A percentile compares a stretch with the other conserved stretches of the same genome.
Conservation (phyloP, 305 asterid species). For the Fraxinus sp. region DNA sequence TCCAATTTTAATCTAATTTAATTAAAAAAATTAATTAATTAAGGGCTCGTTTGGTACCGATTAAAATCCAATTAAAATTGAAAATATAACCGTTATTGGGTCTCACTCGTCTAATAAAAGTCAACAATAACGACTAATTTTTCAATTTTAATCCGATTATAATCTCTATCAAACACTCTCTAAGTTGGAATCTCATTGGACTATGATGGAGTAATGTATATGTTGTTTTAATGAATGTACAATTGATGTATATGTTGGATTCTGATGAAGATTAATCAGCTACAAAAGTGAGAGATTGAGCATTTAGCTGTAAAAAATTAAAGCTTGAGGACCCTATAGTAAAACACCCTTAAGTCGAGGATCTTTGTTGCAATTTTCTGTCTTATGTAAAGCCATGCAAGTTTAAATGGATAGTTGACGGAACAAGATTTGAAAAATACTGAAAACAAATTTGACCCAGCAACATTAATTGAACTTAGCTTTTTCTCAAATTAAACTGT, state of each 20-base stretch:
- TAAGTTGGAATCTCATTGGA: neutral
- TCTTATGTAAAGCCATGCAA: neutral
- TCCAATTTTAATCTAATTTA: no score
- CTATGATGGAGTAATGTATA: neutral
- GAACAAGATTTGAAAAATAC: neutral
- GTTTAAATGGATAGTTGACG: neutral
- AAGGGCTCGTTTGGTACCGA: no score
- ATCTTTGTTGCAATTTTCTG: neutral
- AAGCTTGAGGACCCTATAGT: neutral
- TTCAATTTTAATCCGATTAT: no score
- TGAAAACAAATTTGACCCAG: neutral
- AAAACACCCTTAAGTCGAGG: neutral
- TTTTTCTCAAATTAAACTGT: neutral
- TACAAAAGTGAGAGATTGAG: neutral
- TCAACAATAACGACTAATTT: no score
- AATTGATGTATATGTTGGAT: neutral
- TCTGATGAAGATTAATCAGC: neutral
- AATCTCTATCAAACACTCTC: no score
- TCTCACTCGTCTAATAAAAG: no score
- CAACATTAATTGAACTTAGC: neutral
- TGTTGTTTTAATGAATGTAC: neutral
- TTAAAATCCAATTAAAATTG: no score
- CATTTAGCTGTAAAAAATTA: neutral
- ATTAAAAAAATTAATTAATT: no score
- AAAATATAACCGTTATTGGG: no score